Percentiles rank a stretch among this genome's conserved stretches.
These are phyloP conservation scores for Pseudogymnoascus sp. DNA, from an alignment of 2,329 filamentous ascomycete species.

Conservation along the genomic window DNA sequence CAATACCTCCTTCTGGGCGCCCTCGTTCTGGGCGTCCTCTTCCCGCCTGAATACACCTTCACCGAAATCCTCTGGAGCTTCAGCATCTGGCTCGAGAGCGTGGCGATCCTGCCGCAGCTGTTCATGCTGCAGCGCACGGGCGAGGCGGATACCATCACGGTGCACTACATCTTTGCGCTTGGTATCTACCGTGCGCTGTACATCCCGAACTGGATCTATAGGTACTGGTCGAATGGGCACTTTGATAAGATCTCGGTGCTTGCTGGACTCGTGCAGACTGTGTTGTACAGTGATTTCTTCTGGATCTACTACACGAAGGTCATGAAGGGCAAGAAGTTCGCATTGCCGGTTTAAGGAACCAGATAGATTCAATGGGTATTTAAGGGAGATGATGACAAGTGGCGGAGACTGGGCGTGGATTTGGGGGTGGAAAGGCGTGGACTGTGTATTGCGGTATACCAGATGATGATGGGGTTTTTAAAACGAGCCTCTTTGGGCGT, in stretches of 20 bases:
- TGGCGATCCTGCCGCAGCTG: conserved; percentile 92
- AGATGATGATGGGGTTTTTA: background rate
- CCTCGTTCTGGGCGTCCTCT: conserved; percentile 68
- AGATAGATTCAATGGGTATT: background rate
- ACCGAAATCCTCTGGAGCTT: conserved; percentile 95
- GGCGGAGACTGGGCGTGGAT: background rate
- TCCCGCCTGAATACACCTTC: conserved; percentile 76
- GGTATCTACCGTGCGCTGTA: conserved; percentile 89
- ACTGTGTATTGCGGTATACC: background rate
- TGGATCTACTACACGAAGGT: conserved; percentile 99
- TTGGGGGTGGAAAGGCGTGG: background rate
- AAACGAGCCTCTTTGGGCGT: background rate
- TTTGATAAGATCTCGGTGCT: conserved; percentile 82
- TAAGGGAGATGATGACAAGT: background rate
- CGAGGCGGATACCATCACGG: conserved; percentile 98
- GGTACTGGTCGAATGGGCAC: conserved; percentile 73
- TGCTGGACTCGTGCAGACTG: conserved; percentile 85
- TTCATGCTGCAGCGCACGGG: conserved; percentile 98
- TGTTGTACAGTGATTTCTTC: conserved; percentile 98
- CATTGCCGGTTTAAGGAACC: conserved; percentile 65
- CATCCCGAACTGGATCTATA: conserved; percentile 97
- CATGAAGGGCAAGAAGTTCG: conserved; percentile 81
- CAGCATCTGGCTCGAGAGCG: conserved; percentile 94
- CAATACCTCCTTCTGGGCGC: conserved; percentile 85
- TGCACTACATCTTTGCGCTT: conserved; percentile 92